Evolutionary conservation across 768 basidiomycete species (phyloP).

Genomic region (Amanita brunnescens): DNA sequence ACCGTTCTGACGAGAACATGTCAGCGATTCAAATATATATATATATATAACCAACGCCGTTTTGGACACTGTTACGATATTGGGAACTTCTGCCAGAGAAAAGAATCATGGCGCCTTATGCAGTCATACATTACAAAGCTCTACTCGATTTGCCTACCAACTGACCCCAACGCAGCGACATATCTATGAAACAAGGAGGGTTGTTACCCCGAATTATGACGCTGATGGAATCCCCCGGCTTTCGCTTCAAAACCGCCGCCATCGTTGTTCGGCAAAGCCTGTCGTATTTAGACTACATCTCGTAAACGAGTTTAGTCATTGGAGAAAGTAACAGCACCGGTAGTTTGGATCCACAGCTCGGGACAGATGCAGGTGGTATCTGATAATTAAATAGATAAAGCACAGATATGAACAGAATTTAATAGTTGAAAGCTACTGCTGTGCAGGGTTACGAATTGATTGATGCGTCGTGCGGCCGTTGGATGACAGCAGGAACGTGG

Average conservation of each 20-base stretch:
- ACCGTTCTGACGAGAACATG: no score
- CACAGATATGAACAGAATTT: slow-evolving; percentile 3
- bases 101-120: no score
- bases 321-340: neutral
- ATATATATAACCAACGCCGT: neutral
- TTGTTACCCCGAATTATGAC: neutral
- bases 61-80: neutral
- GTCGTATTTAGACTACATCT: neutral
- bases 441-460: neutral
- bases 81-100: no score
- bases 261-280: neutral
- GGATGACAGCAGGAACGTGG: neutral
- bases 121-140: neutral
- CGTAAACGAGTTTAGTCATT: neutral
- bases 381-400: slow-evolving; percentile 6
- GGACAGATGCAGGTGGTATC: neutral
- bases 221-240: neutral
- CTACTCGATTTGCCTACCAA: neutral
- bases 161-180: neutral
- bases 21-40: neutral
- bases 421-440: neutral
- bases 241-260: neutral
- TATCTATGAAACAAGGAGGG: neutral
- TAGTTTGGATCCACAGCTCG: neutral
- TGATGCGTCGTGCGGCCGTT: neutral